Evolutionary conservation across 352 stramenopile genomes (phyloP).

Genomic region (Thraustochytrium sp.): DNA sequence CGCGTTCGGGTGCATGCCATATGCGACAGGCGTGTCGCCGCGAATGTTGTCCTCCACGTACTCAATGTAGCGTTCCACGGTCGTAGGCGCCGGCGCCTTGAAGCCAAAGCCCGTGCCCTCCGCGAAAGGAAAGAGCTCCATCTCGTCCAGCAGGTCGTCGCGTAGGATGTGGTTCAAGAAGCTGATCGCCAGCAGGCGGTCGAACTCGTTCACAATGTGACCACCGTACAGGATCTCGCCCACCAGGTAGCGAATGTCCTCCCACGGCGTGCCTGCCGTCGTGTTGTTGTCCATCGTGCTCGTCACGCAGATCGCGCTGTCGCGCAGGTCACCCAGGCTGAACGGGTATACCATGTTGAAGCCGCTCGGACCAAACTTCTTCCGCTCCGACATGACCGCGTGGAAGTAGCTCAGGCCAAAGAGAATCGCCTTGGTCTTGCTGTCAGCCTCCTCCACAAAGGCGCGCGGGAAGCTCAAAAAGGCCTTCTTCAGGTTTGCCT

Average conservation of each 20-base stretch:
- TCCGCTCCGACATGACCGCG: constrained; percentile 92
- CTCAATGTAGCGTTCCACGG: constrained; percentile 61
- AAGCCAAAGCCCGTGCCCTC: constrained; percentile 92
- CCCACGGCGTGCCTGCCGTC: constrained; percentile 89
- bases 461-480: constrained; percentile 91
- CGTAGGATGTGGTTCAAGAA: constrained; percentile 98
- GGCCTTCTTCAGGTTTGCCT: constrained; percentile 88
- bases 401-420: constrained; percentile 96
- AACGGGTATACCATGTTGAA: constrained; percentile 99
- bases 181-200: constrained; percentile 85
- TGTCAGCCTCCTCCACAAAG: constrained; percentile 90
- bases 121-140: constrained; percentile 95
- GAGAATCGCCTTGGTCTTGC: constrained; percentile 91
- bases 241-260: constrained; percentile 85
- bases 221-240: constrained; percentile 93
- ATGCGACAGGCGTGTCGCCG: constrained; percentile 89
- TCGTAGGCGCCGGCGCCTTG: constrained; percentile 86
- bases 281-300: constrained; percentile 95
- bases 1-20: constrained; percentile 72
- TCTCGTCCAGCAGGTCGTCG: constrained; percentile 93
- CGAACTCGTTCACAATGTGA: constrained; percentile 88
- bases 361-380: constrained; percentile 92
- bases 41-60: constrained; percentile 81
- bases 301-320: constrained; percentile 84
- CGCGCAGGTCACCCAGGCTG: constrained; percentile 86